Conservation (phyloP, 1,139 yeast species). For the Tardiomyces depauwii region DNA sequence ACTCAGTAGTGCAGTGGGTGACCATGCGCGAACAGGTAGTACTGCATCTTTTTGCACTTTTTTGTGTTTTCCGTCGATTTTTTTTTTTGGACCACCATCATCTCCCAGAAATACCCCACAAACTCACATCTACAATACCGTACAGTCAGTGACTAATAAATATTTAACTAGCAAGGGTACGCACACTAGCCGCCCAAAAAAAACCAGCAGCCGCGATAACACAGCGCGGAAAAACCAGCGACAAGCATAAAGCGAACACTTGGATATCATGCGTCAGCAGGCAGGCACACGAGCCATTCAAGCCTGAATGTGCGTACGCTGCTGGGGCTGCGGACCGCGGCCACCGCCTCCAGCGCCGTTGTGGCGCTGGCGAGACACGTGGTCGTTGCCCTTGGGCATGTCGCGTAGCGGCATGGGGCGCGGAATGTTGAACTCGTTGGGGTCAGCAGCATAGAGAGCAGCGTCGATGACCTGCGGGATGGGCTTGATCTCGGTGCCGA, state of each 20-base stretch:
- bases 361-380: neutral
- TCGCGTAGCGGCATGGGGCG: constrained; percentile 75
- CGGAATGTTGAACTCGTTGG: constrained; percentile 57
- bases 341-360: neutral
- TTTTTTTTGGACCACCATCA: no score
- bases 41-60: no score
- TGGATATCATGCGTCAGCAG: no score
- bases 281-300: no score
- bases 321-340: neutral
- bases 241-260: neutral
- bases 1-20: no score
- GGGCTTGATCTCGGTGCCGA: constrained; percentile 95
- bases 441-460: constrained; percentile 78
- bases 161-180: no score
- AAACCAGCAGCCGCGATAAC: neutral
- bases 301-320: neutral
- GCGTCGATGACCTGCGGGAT: constrained; percentile 88
- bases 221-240: neutral
- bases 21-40: no score
- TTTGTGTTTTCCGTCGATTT: no score
- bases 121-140: no score
- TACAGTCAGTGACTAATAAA: no score
- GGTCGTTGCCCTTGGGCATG: constrained; percentile 39
- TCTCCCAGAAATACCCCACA: no score
- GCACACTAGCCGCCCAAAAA: neutral